Evolutionary conservation across 257 asterid species (phyloP), one percentile per base, ranked within the genome.

Genomic region (Misopates orontium): DNA sequence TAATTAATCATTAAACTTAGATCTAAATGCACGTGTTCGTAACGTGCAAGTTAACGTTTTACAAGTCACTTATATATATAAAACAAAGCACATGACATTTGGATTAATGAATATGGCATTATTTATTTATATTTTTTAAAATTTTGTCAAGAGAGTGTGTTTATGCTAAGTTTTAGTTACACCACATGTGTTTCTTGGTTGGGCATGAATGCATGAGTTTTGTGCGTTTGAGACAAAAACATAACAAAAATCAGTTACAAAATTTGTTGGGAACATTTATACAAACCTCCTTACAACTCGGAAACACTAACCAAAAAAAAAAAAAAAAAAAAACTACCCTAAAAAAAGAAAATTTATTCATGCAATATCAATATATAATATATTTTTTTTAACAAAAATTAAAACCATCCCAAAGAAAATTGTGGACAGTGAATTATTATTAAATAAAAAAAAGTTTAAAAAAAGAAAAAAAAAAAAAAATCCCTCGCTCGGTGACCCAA

Each of bases 401-500:
- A n/a, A n/a, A n/a, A n/a, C n/a, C n/a, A n/a, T n/a, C n/a, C n/a
- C n/a, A n/a, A n/a, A n/a, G n/a, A n/a, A n/a, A n/a, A n/a, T n/a
- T n/a, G n/a, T n/a, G n/a, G n/a, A 40, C 9, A 39, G 36, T 60
- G 25, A 79, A 73, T 2, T 28, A 7, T 2, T 28, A 28, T 28
- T 2, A 3, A 28, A 7, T 28, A 7, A 28, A 28, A 28, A 28
- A 28, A 28, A 28, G 36, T 28, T 3, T 28, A 28, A 28, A 28
- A 28, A 28, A 28, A 7, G 36, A 28, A 28, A 2, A 28, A 59
- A 48, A 49, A 75, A 72, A 71, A 77, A 83, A 80, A 78, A 71
- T 75, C 85, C 80, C 78, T 75, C 82, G 62, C 79, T 83, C 64
- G 76, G 83, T 82, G 98, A 88, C 86, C 81, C 89, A 81, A 79